Evolutionary conservation across 2,329 filamentous ascomycete species (phyloP).

Genomic region (Alternaria consortialis): DNA sequence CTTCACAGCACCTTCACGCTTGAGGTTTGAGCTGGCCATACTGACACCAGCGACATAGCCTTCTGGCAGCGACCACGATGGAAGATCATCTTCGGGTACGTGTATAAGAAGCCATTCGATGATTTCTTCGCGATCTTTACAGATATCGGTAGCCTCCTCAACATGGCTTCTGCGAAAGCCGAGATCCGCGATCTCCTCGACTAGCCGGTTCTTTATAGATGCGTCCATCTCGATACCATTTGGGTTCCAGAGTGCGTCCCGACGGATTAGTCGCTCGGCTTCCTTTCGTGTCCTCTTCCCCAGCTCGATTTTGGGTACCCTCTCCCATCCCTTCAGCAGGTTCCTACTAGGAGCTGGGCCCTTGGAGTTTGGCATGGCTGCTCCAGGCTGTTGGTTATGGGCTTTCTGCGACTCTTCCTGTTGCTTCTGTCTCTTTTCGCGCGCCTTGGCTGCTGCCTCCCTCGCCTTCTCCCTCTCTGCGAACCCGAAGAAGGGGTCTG

Average conservation of each 20-base stretch:
- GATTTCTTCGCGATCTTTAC: slow-evolving; percentile 90
- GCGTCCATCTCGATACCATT: slow-evolving; percentile 72
- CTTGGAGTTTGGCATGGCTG: slow-evolving; percentile 38
- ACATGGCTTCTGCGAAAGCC: slow-evolving; percentile 91
- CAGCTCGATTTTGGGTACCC: slow-evolving; percentile 91
- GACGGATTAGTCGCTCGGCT: slow-evolving; percentile 80
- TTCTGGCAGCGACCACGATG: slow-evolving; percentile 88
- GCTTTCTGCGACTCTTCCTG: slow-evolving; percentile 69
- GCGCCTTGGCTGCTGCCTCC: slow-evolving; percentile 79
- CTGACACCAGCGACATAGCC: slow-evolving; percentile 90
- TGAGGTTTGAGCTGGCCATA: slow-evolving; percentile 82
- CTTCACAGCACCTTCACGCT: slow-evolving; percentile 82
- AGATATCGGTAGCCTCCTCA: slow-evolving; percentile 85
- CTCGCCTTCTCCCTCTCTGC: slow-evolving; percentile 82
- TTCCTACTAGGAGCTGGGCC: slow-evolving; percentile 48
- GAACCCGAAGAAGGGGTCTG: slow-evolving; percentile 86
- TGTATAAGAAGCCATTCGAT: slow-evolving; percentile 97
- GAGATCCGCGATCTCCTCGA: slow-evolving; percentile 78
- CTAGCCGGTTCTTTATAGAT: slow-evolving; percentile 65
- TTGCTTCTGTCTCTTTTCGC: slow-evolving; percentile 68
- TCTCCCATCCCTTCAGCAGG: slow-evolving; percentile 78
- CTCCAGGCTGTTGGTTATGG: slow-evolving; percentile 57
- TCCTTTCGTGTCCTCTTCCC: slow-evolving; percentile 79
- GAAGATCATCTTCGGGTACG: slow-evolving; percentile 96
- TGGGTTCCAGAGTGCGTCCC: slow-evolving; percentile 86